These are phyloP conservation scores for Phytophthora litchii DNA, from an alignment of 352 stramenopile genomes.

Conservation along the genomic window DNA sequence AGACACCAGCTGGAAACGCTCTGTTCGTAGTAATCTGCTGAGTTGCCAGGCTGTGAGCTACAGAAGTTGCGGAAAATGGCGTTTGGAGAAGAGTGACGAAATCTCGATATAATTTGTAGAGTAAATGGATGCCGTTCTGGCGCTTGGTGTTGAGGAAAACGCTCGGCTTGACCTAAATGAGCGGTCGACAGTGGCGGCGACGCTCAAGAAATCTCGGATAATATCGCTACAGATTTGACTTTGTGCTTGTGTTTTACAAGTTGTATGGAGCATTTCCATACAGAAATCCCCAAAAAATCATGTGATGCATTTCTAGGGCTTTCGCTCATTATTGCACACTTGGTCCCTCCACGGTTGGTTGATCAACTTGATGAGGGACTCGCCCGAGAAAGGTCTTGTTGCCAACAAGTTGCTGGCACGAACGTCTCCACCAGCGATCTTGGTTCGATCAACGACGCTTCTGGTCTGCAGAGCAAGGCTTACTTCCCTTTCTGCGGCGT, in stretches of 20 bases:
- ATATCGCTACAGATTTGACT: no score
- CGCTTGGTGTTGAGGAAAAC: neutral
- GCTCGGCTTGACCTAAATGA: constrained; percentile 5
- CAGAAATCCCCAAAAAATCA: constrained; percentile 21
- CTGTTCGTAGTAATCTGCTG: constrained; percentile 5
- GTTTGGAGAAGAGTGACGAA: no score
- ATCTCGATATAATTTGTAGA: no score
- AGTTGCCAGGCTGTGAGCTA: neutral
- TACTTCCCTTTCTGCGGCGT: constrained; percentile 17
- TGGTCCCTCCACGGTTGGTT: no score
- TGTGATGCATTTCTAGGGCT: constrained; percentile 22
- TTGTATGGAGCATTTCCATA: no score
- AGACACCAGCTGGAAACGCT: constrained; percentile 1
- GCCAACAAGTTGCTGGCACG: no score
- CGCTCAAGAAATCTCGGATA: no score
- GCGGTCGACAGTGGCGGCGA: constrained; percentile 2
- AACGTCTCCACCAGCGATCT: neutral
- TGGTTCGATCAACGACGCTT: constrained; percentile 18
- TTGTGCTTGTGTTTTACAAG: no score
- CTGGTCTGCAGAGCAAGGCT: constrained; percentile 21
- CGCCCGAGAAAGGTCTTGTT: no score
- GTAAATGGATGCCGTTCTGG: no score
- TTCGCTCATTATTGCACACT: no score
- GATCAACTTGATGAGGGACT: no score
- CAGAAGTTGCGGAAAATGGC: neutral